These are phyloP conservation scores for Leccinum longicurvipes DNA, from an alignment of 768 basidiomycete genomes.

Conservation along the genomic window DNA sequence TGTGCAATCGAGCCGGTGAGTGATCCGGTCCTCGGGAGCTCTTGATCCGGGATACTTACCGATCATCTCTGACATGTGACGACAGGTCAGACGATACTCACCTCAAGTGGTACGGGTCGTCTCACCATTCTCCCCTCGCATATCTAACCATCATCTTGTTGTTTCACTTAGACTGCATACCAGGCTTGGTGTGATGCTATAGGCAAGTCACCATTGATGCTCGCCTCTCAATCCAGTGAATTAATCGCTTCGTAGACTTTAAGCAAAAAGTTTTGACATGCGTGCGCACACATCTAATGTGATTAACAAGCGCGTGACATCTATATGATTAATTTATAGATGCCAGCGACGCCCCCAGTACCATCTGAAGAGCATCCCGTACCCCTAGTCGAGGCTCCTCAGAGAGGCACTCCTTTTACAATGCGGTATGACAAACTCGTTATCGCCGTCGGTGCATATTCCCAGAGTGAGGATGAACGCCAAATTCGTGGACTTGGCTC, in stretches of 20 bases:
- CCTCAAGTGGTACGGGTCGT: slow-evolving; percentile 48
- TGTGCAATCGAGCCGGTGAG: slow-evolving; percentile 78
- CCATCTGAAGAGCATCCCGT: slow-evolving; percentile 26
- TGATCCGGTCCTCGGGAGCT: neutral
- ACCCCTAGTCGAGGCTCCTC: slow-evolving; percentile 16
- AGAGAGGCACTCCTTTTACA: slow-evolving; percentile 43
- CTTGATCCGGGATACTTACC: slow-evolving; percentile 3
- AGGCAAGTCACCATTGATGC: slow-evolving; percentile 35
- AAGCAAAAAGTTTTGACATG: slow-evolving; percentile 56
- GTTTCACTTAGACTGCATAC: slow-evolving; percentile 47
- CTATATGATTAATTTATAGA: slow-evolving; percentile 34
- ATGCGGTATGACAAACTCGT: slow-evolving; percentile 78
- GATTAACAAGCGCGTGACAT: neutral
- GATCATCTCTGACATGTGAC: slow-evolving; percentile 1
- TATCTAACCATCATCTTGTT: neutral
- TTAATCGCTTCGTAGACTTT: slow-evolving; percentile 46
- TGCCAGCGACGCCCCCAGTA: slow-evolving; percentile 56
- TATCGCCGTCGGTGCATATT: slow-evolving; percentile 82
- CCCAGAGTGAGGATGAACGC: slow-evolving; percentile 55
- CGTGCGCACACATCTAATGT: slow-evolving; percentile 38
- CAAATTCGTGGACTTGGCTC: slow-evolving; percentile 3
- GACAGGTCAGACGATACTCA: slow-evolving; percentile 52
- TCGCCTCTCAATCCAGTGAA: neutral
- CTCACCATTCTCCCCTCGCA: neutral
- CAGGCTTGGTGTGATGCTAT: slow-evolving; percentile 78